Conservation (phyloP, 148 eudicot species). For the Rhododendron vialii region DNA sequence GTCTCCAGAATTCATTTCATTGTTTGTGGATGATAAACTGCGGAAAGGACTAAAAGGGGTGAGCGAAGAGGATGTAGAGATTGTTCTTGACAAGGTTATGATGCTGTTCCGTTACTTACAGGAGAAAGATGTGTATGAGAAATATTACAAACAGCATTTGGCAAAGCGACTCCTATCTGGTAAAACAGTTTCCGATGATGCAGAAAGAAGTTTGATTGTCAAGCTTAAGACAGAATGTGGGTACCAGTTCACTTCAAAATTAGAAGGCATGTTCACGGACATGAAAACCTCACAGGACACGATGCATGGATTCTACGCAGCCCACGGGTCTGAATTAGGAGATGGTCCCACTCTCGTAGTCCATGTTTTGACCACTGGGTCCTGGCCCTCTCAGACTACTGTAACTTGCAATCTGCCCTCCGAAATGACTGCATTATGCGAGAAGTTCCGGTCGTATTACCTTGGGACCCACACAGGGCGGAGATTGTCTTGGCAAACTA, state of each 20-base stretch:
- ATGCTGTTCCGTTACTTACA: slow-evolving; percentile 62
- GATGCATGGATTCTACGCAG: slow-evolving; percentile 70
- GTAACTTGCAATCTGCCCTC: slow-evolving; percentile 76
- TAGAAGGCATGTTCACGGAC: slow-evolving; percentile 85
- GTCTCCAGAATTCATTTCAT: slow-evolving; percentile 71
- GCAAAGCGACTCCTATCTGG: slow-evolving; percentile 80
- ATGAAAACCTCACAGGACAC: slow-evolving; percentile 87
- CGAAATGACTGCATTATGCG: slow-evolving; percentile 65
- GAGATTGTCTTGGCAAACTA: slow-evolving; percentile 2
- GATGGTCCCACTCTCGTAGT: slow-evolving; percentile 64
- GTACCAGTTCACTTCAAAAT: slow-evolving; percentile 75
- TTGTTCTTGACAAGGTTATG: slow-evolving; percentile 1
- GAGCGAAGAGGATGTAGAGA: slow-evolving; percentile 3
- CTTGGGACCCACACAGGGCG: slow-evolving; percentile 58
- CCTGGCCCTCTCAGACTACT: slow-evolving; percentile 81
- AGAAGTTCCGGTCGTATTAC: slow-evolving; percentile 71
- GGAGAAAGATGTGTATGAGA: slow-evolving; percentile 81
- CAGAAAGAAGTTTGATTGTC: not conserved
- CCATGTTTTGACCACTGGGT: slow-evolving; percentile 76
- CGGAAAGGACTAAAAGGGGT: slow-evolving; percentile 2
- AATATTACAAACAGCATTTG: slow-evolving; percentile 77
- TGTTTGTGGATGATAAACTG: slow-evolving; percentile 22
- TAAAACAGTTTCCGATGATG: slow-evolving; percentile 70
- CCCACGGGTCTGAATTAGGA: slow-evolving; percentile 54
- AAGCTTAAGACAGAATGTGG: slow-evolving; percentile 49